phyloP scores from a whole-genome alignment of 2,329 filamentous ascomycete species.

The Aspergillus floridensis region DNA sequence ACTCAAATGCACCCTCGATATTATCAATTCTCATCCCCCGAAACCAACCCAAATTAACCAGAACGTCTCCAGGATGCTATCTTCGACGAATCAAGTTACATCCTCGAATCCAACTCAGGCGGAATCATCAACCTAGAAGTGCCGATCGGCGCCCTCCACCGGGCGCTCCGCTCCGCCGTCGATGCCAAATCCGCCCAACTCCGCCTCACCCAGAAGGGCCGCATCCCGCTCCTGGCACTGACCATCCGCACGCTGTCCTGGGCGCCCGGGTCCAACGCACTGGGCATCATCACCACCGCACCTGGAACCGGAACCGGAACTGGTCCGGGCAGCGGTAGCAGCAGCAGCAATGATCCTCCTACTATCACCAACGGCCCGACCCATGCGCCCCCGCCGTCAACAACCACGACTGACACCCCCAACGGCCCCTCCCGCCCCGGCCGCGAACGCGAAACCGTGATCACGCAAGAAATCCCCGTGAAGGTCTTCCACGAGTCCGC shows the following conservation, averaged over 20 bases:
- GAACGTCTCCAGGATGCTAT: constrained; percentile 64
- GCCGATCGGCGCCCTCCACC: constrained; percentile 79
- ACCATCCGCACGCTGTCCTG: constrained; percentile 70
- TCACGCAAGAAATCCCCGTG: constrained; percentile 95
- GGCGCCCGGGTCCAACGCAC: constrained; percentile 52
- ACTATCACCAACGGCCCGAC: not conserved
- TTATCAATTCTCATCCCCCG: too few relatives aligned
- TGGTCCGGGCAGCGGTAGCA: too few relatives aligned
- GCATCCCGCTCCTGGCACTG: constrained; percentile 79
- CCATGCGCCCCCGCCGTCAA: constrained; percentile 20
- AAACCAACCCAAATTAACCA: not conserved
- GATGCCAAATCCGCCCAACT: constrained; percentile 79
- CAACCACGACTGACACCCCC: constrained; percentile 43
- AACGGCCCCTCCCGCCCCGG: constrained; percentile 48
- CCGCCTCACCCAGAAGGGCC: constrained; percentile 89
- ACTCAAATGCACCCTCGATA: too few relatives aligned
- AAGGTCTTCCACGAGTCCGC: constrained; percentile 78
- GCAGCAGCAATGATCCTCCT: too few relatives aligned
- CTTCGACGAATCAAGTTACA: constrained; percentile 73
- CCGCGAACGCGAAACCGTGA: constrained; percentile 80
- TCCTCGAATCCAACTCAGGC: constrained; percentile 84
- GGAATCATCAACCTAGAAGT: constrained; percentile 90
- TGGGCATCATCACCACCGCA: constrained; percentile 42
- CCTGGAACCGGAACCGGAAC: too few relatives aligned
- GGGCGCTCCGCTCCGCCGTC: constrained; percentile 85